Evolutionary conservation across 2,329 filamentous ascomycete genomes (phyloP).

Genomic region (Aspergillus tanneri): DNA sequence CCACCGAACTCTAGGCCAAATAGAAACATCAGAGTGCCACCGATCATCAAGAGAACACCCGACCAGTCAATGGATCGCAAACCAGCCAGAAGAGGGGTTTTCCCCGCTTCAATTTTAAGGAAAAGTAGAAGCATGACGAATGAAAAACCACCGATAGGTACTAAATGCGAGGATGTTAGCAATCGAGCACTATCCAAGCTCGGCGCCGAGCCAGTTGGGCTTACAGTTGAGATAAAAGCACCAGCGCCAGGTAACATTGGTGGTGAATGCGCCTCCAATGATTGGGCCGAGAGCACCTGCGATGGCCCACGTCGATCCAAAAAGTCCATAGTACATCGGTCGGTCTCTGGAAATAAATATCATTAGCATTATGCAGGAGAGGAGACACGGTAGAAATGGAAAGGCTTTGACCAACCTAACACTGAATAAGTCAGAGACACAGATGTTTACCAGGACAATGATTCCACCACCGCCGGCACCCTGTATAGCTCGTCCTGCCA

Average conservation of each 20-base stretch:
- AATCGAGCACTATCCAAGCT: too few species aligned
- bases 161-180: slow-evolving; percentile 24
- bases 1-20: slow-evolving; percentile 85
- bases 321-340: slow-evolving; percentile 62
- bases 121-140: slow-evolving; percentile 60
- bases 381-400: neutral
- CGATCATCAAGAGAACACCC: slow-evolving; percentile 65
- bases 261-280: slow-evolving; percentile 61
- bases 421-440: slow-evolving; percentile 63
- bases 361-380: too few species aligned
- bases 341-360: slow-evolving; percentile 43
- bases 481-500: slow-evolving; percentile 61
- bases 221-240: slow-evolving; percentile 60
- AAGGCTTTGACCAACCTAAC: slow-evolving; percentile 45
- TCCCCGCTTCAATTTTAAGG: slow-evolving; percentile 61
- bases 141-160: slow-evolving; percentile 60
- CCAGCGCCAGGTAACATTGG: slow-evolving; percentile 61
- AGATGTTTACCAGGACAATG: slow-evolving; percentile 63
- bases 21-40: slow-evolving; percentile 80
- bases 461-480: slow-evolving; percentile 64
- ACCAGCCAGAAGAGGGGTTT: slow-evolving; percentile 57
- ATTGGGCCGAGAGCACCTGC: slow-evolving; percentile 61
- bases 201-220: too few species aligned
- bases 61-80: slow-evolving; percentile 64
- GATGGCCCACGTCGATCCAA: slow-evolving; percentile 62